phyloP scores from a whole-genome alignment of 2,329 filamentous ascomycete genomes.

The Chaetomiaceae sp. region DNA sequence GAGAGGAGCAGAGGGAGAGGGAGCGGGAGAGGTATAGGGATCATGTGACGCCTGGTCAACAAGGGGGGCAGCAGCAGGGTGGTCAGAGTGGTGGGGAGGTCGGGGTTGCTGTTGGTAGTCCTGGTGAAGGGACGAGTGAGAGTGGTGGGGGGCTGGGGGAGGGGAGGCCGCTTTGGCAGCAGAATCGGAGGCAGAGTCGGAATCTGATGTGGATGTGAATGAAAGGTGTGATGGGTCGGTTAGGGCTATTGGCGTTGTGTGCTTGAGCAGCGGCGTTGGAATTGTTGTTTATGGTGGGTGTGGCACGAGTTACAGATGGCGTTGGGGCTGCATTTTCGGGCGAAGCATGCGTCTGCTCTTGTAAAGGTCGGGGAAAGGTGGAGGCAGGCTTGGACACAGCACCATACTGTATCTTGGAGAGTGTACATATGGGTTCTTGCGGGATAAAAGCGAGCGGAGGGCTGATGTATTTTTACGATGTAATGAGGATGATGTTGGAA shows the following conservation, averaged over 20 bases:
- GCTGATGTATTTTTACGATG: not conserved
- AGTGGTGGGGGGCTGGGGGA: constrained; percentile 10
- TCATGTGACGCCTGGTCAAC: not conserved
- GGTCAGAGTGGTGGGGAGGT: not conserved
- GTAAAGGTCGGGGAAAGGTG: not conserved
- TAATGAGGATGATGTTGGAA: constrained; percentile 9
- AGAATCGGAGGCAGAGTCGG: constrained; percentile 46
- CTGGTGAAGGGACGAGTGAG: not conserved
- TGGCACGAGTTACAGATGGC: not conserved
- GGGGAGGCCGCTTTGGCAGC: constrained; percentile 48
- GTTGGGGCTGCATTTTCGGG: constrained; percentile 1
- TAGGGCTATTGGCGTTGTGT: not conserved
- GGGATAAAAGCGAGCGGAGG: not conserved
- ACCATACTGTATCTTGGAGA: not conserved
- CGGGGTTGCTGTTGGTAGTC: constrained; percentile 10
- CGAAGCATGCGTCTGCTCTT: not conserved
- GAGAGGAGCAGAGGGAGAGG: not conserved
- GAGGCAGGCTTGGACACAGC: too few relatives aligned
- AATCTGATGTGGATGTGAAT: constrained; percentile 45
- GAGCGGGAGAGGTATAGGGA: constrained; percentile 1
- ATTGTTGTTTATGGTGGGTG: not conserved
- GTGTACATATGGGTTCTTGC: not conserved
- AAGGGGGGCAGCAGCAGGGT: not conserved
- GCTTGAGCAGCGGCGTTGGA: constrained; percentile 1
- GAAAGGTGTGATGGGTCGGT: not conserved